Percentiles rank a stretch among this genome's conserved stretches.
These are phyloP conservation scores for Afroboletus lepidellus DNA, from an alignment of 1,284 basidiomycete genomes.

Conservation along the genomic window DNA sequence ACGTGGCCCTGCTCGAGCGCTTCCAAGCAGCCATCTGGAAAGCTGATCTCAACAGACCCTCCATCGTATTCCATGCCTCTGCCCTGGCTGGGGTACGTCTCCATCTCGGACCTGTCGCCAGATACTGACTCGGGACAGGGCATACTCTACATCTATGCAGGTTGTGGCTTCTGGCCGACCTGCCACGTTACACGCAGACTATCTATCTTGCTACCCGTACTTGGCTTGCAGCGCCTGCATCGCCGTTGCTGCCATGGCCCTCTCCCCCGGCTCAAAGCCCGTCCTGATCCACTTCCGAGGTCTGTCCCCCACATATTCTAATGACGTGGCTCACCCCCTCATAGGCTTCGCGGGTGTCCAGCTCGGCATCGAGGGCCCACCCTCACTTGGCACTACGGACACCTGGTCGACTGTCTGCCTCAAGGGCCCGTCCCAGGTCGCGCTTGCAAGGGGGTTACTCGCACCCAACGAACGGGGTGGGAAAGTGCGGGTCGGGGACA, in stretches of 20 bases:
- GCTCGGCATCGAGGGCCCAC: conserved; percentile 13
- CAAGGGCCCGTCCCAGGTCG: conserved; percentile 8
- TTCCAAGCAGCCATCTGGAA: conserved; percentile 36
- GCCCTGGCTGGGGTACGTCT: conserved; percentile 9
- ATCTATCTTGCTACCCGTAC: conserved; percentile 29
- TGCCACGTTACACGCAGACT: conserved; percentile 36
- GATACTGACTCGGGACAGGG: conserved; percentile 20
- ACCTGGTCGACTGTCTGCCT: conserved; percentile 25
- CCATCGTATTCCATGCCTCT: conserved; percentile 24
- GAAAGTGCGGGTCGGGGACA: neutral
- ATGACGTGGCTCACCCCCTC: neutral
- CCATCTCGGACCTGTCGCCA: neutral
- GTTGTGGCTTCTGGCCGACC: conserved; percentile 38
- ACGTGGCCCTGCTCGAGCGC: conserved; percentile 36
- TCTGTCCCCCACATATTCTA: neutral
- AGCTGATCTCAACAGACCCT: no score
- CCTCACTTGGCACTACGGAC: conserved; percentile 30
- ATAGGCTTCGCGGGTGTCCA: conserved; percentile 24
- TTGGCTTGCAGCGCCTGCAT: conserved; percentile 45
- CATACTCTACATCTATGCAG: conserved; percentile 43
- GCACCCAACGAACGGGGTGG: conserved; percentile 1
- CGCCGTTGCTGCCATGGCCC: conserved; percentile 67
- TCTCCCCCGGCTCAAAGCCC: conserved; percentile 44
- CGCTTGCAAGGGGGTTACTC: conserved; percentile 24
- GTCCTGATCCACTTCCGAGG: conserved; percentile 29